Evolutionary conservation across 305 asterid genomes (phyloP).

Genomic region (Solanum aculeatissimum): DNA sequence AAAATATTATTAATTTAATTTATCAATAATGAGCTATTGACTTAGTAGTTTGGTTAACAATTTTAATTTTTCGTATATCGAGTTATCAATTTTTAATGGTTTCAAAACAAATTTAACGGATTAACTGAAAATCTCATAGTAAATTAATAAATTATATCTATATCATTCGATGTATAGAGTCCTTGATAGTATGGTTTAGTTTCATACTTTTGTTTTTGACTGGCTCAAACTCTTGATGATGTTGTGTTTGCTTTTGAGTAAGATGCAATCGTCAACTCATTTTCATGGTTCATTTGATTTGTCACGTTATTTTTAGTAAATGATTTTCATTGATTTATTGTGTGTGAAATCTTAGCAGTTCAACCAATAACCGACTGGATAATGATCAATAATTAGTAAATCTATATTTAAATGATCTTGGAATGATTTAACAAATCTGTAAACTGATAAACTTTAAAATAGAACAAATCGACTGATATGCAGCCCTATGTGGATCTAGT

Average conservation of each 20-base stretch:
- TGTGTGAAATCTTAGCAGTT: not conserved
- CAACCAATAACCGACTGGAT: not conserved
- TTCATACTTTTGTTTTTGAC: too few relatives aligned
- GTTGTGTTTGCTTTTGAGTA: not conserved
- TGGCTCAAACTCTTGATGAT: not conserved
- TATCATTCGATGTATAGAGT: not conserved
- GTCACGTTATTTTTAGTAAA: not conserved
- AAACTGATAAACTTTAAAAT: not conserved
- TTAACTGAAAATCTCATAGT: too few relatives aligned
- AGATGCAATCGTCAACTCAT: not conserved
- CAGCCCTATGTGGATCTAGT: not conserved
- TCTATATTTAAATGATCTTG: not conserved
- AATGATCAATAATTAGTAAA: not conserved
- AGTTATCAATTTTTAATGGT: too few relatives aligned
- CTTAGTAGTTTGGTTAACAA: too few relatives aligned
- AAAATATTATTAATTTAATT: too few relatives aligned
- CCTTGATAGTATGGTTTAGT: not conserved
- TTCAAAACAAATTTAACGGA: too few relatives aligned
- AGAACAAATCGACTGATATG: not conserved
- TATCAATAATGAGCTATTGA: too few relatives aligned
- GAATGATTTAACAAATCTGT: not conserved
- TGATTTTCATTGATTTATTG: not conserved
- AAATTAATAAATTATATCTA: too few relatives aligned
- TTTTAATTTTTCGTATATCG: too few relatives aligned
- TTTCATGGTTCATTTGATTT: not conserved